Conservation (phyloP, 176 grass and related monocot genomes). For the Carex pumila region DNA sequence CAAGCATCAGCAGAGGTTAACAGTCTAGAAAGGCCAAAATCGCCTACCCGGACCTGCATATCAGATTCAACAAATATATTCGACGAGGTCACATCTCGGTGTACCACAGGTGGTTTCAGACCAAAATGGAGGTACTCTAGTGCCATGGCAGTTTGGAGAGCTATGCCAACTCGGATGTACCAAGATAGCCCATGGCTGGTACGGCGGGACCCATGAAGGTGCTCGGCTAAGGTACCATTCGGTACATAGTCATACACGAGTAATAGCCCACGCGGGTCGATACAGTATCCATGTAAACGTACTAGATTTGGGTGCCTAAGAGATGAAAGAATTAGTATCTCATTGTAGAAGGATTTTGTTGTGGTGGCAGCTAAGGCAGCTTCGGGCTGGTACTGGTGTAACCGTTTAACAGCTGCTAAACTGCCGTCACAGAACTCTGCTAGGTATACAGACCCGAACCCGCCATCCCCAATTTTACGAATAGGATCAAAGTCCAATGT, state of each 20-base stretch:
- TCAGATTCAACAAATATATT: slow-evolving; percentile 93
- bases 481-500: slow-evolving; percentile 53
- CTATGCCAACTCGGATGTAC: slow-evolving; percentile 64
- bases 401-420: slow-evolving; percentile 68
- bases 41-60: slow-evolving; percentile 86
- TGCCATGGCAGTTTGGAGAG: slow-evolving; percentile 73
- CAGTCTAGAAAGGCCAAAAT: slow-evolving; percentile 87
- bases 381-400: slow-evolving; percentile 62
- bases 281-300: slow-evolving; percentile 84
- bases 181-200: slow-evolving; percentile 36
- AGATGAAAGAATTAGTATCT: slow-evolving; percentile 89
- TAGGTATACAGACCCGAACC: slow-evolving; percentile 75
- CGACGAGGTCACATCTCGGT: slow-evolving; percentile 89
- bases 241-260: slow-evolving; percentile 94
- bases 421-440: slow-evolving; percentile 43
- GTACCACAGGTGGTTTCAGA: slow-evolving; percentile 83
- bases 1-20: slow-evolving; percentile 56
- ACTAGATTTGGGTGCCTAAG: slow-evolving; percentile 88
- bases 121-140: slow-evolving; percentile 92
- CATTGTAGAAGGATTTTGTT: slow-evolving; percentile 87
- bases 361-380: slow-evolving; percentile 35
- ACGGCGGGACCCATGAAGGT: slow-evolving; percentile 48
- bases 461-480: slow-evolving; percentile 80
- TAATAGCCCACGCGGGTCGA: slow-evolving; percentile 75
- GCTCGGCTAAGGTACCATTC: slow-evolving; percentile 90